Percentiles rank a stretch among this genome's conserved stretches.
These are phyloP conservation scores for Argentina anserina DNA, from an alignment of 306 rosid species.

Conservation along the genomic window DNA sequence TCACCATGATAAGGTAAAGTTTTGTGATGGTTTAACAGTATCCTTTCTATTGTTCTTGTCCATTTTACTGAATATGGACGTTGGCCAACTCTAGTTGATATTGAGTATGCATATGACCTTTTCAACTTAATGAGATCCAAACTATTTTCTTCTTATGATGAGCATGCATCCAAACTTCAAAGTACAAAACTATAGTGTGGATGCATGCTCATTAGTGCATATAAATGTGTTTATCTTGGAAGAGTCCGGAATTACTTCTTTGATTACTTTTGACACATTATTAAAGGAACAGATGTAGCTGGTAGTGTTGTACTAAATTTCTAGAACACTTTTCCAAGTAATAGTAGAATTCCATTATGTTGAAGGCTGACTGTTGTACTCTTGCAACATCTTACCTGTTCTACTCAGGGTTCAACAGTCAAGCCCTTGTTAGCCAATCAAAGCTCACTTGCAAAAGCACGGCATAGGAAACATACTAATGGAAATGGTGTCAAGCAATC, in stretches of 20 bases:
- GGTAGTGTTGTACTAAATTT: neutral
- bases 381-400: neutral
- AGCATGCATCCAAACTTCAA: neutral
- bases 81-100: neutral
- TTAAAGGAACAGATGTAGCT: neutral
- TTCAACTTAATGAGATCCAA: neutral
- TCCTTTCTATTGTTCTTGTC: neutral
- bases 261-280: neutral
- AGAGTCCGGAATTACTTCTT: neutral
- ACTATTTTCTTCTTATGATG: neutral
- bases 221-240: too few species aligned
- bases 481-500: slow-evolving; percentile 61
- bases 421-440: slow-evolving; percentile 33
- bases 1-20: neutral
- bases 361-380: neutral
- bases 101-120: neutral
- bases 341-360: neutral
- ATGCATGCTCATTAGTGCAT: neutral
- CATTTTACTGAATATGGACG: neutral
- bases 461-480: slow-evolving; percentile 56
- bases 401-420: slow-evolving; percentile 49
- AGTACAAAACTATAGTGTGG: neutral
- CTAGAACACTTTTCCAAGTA: neutral
- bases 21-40: neutral
- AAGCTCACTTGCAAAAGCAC: slow-evolving; percentile 37